phyloP scores from a whole-genome alignment of 257 asterid genomes.

The Leptodermis oblonga region DNA sequence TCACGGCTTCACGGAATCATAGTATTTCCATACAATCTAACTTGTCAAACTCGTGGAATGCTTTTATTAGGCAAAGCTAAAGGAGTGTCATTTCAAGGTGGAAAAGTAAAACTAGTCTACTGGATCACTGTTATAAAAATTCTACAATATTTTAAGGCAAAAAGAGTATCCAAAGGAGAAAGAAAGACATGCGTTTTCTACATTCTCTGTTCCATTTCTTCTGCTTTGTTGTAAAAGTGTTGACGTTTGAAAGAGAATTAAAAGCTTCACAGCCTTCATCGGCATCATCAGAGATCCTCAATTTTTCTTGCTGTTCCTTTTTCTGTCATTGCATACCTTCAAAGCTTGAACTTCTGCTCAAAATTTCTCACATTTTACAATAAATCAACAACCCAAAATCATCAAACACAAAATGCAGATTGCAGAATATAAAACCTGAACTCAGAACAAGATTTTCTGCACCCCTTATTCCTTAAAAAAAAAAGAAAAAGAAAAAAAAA shows the following conservation, averaged over 20 bases:
- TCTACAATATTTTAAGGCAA: neutral
- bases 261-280: neutral
- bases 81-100: too few relatives aligned
- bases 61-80: too few relatives aligned
- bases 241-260: neutral
- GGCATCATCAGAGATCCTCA: neutral
- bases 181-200: neutral
- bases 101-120: too few relatives aligned
- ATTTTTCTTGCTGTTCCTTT: slow-evolving; percentile 27
- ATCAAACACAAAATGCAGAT: neutral
- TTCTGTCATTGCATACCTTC: slow-evolving; percentile 60
- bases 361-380: slow-evolving; percentile 4
- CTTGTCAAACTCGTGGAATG: too few relatives aligned
- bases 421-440: neutral
- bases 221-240: neutral
- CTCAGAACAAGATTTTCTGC: neutral
- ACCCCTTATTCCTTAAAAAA: neutral
- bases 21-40: too few relatives aligned
- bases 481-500: too few relatives aligned
- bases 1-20: too few relatives aligned
- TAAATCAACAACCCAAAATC: slow-evolving; percentile 1
- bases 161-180: neutral
- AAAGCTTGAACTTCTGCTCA: slow-evolving; percentile 65
- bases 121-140: too few relatives aligned
- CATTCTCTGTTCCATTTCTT: neutral